Percentiles rank a stretch among this genome's conserved stretches.
phyloP scores from a whole-genome alignment of 495 filamentous ascomycete genomes.

The Xylaria cubensis region DNA sequence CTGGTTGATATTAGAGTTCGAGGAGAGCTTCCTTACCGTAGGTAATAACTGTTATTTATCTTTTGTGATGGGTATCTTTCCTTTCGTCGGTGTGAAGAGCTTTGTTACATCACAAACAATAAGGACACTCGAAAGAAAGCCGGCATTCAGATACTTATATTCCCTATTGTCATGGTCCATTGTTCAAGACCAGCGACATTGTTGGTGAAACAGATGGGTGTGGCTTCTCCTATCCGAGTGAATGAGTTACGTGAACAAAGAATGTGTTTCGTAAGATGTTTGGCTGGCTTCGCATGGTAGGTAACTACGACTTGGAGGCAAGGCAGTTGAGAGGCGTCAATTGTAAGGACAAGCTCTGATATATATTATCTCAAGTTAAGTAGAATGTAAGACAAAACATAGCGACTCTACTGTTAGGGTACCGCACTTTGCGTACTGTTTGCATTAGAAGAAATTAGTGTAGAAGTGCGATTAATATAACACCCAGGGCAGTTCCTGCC shows the following conservation, averaged over 20 bases:
- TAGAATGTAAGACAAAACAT: not conserved
- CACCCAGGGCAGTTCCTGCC: not conserved
- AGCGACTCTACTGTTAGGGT: not conserved
- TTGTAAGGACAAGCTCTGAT: not conserved
- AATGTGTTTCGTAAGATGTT: not conserved
- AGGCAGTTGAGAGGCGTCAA: not conserved
- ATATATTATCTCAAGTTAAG: not conserved
- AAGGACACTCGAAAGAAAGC: not conserved
- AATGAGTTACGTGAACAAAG: not conserved
- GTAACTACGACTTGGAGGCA: not conserved
- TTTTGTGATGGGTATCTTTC: not conserved
- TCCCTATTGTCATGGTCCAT: not conserved
- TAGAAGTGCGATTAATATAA: not conserved
- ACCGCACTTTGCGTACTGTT: not conserved
- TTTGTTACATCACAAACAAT: not conserved
- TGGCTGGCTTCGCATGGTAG: not conserved
- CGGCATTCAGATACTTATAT: not conserved
- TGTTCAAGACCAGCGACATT: not conserved
- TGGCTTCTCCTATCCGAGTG: not conserved
- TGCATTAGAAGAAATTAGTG: not conserved
- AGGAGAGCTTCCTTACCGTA: not conserved
- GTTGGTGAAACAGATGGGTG: not conserved
- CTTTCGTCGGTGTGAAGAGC: not conserved
- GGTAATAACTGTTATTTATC: not conserved
- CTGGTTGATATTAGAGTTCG: not conserved